Evolutionary conservation across 257 asterid species (phyloP).

Genomic region (Nyctanthes arbortristis): DNA sequence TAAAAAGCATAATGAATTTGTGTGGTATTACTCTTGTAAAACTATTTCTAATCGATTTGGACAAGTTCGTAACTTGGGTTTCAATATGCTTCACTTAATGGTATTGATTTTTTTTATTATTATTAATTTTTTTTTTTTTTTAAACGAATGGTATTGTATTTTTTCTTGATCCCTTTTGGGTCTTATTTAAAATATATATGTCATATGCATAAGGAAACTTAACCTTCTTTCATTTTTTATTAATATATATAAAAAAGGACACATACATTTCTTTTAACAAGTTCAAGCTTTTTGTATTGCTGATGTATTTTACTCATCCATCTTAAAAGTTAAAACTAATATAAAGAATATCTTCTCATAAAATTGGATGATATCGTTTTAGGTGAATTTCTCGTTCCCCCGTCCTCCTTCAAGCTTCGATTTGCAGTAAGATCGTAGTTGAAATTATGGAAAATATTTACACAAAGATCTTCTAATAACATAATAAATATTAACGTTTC

Average conservation of each 20-base stretch:
- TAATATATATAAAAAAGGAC: not conserved
- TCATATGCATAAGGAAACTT: not conserved
- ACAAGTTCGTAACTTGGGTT: slow-evolving; percentile 31
- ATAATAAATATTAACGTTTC: too few species aligned
- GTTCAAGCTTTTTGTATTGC: not conserved
- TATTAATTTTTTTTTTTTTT: not conserved
- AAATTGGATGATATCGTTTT: too few species aligned
- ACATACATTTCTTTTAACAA: not conserved
- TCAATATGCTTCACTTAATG: slow-evolving; percentile 15
- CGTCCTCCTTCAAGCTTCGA: too few species aligned
- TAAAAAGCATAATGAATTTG: slow-evolving; percentile 31
- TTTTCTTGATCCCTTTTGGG: not conserved
- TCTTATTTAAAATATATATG: not conserved
- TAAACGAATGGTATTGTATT: too few species aligned
- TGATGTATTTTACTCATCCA: too few species aligned
- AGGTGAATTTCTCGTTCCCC: too few species aligned
- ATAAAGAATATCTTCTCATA: too few species aligned
- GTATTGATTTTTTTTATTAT: slow-evolving; percentile 8
- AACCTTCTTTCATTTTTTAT: not conserved
- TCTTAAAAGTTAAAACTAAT: too few species aligned
- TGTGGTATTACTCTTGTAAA: slow-evolving; percentile 32
- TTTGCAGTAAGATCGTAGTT: too few species aligned
- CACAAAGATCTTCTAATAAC: too few species aligned
- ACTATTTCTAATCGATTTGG: slow-evolving; percentile 20
- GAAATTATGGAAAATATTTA: too few species aligned